Conservation (phyloP, 345 rosid genomes). For the Citrus inodora region DNA sequence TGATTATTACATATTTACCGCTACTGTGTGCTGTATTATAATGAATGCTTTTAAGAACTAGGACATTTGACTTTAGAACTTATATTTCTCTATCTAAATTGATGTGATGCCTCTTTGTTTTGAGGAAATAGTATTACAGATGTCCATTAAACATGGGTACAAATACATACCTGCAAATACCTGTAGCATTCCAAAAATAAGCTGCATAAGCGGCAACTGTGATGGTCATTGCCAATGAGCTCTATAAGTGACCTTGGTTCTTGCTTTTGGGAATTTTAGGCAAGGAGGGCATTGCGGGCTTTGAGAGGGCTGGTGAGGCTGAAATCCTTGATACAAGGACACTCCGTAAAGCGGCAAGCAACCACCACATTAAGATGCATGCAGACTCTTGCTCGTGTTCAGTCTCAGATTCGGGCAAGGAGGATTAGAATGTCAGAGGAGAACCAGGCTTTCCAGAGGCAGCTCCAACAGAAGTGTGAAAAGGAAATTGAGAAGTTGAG, state of each 20-base stretch:
- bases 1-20: background rate
- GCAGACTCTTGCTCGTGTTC: slow-evolving; percentile 84
- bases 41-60: background rate
- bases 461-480: slow-evolving; percentile 58
- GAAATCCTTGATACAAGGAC: slow-evolving; percentile 65
- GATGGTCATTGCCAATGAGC: slow-evolving; percentile 55
- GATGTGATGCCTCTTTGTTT: background rate
- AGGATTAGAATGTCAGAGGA: slow-evolving; percentile 77
- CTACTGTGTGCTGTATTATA: background rate
- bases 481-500: slow-evolving; percentile 53
- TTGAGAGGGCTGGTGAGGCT: slow-evolving; percentile 83
- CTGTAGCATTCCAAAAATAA: background rate
- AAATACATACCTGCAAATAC: background rate
- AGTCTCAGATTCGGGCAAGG: slow-evolving; percentile 70
- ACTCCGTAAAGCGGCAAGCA: slow-evolving; percentile 80
- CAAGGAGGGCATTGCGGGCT: slow-evolving; percentile 85
- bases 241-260: slow-evolving; percentile 8
- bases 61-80: background rate
- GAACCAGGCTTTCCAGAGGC: slow-evolving; percentile 62
- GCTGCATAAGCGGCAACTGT: slow-evolving; percentile 10
- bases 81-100: background rate
- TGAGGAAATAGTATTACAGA: background rate
- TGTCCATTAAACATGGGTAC: background rate
- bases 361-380: slow-evolving; percentile 71
- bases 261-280: slow-evolving; percentile 41